A percentile compares a stretch with the other conserved stretches of the same genome.
phyloP scores from a whole-genome alignment of 163 green algal species.

The Picocystis sp. region DNA sequence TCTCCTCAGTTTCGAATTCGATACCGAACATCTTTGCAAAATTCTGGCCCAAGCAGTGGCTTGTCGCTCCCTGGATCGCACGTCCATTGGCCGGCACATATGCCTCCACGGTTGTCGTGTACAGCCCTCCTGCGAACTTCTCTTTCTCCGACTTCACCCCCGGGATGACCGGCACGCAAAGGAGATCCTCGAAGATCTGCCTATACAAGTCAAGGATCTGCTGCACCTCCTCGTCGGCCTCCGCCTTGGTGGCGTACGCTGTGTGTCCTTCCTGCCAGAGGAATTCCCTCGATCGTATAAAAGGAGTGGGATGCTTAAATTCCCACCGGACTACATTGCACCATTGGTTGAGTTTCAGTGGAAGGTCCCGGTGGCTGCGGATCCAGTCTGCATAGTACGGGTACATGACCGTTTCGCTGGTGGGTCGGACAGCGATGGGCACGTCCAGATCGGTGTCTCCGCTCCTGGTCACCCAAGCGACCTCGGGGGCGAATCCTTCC shows the following conservation, averaged over 20 bases:
- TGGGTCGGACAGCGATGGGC: constrained; percentile 92
- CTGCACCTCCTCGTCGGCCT: constrained; percentile 62
- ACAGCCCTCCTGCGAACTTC: constrained; percentile 93
- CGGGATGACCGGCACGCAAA: constrained; percentile 85
- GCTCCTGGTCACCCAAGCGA: constrained; percentile 78
- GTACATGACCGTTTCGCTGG: constrained; percentile 83
- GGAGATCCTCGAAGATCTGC: constrained; percentile 80
- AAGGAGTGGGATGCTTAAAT: constrained; percentile 98
- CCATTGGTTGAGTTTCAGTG: constrained; percentile 95
- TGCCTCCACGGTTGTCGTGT: constrained; percentile 89
- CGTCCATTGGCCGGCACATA: constrained; percentile 80
- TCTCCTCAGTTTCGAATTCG: constrained; percentile 57
- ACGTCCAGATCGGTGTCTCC: constrained; percentile 75
- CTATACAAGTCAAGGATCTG: constrained; percentile 85
- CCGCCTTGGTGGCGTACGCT: constrained; percentile 66
- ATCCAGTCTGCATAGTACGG: constrained; percentile 83
- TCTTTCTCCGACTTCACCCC: constrained; percentile 85
- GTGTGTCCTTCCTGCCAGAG: constrained; percentile 96
- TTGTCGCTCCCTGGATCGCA: constrained; percentile 84
- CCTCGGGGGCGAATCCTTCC: constrained; percentile 63
- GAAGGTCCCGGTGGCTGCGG: constrained; percentile 84
- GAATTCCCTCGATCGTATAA: constrained; percentile 85
- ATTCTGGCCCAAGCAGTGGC: constrained; percentile 94
- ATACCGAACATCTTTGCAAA: constrained; percentile 96
- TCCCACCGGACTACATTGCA: constrained; percentile 98